These are phyloP conservation scores for Microbotryum intermedium DNA, from an alignment of 1,284 basidiomycete species.

Conservation along the genomic window DNA sequence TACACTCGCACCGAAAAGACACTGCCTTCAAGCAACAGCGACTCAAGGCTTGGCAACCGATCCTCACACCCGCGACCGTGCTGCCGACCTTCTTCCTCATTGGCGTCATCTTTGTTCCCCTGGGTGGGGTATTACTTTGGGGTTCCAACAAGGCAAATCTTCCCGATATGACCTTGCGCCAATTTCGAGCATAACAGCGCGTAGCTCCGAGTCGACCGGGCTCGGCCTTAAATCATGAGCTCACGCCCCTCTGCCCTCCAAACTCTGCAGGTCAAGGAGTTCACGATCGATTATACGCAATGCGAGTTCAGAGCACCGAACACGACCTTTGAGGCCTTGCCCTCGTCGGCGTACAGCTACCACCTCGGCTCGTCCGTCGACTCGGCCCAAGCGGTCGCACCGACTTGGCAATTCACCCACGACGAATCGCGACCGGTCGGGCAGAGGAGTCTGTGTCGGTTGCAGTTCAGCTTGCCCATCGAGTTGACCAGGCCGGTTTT, in stretches of 20 bases:
- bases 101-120: conserved; percentile 88
- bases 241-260: neutral
- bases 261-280: conserved; percentile 64
- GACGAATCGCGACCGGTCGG: conserved; percentile 8
- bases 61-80: conserved; percentile 93
- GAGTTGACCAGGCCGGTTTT: conserved; percentile 70
- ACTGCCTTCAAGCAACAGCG: conserved; percentile 99
- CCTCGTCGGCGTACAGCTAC: conserved; percentile 62
- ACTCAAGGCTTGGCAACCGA: conserved; percentile 99
- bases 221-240: neutral
- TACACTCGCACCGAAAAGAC: conserved; percentile 46
- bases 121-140: conserved; percentile 77
- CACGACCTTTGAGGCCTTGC: conserved; percentile 52
- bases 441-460: conserved; percentile 50
- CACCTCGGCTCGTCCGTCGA: conserved; percentile 36
- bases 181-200: neutral
- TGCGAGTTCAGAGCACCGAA: conserved; percentile 61
- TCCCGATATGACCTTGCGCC: too few relatives aligned
- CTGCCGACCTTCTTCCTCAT: conserved; percentile 92
- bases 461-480: conserved; percentile 74
- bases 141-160: conserved; percentile 58
- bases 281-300: conserved; percentile 89
- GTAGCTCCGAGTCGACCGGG: neutral
- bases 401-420: conserved; percentile 31
- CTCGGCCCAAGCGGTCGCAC: conserved; percentile 10